Evolutionary conservation across 805 yeast genomes (phyloP).

Genomic region (Huiozyma sinensis): DNA sequence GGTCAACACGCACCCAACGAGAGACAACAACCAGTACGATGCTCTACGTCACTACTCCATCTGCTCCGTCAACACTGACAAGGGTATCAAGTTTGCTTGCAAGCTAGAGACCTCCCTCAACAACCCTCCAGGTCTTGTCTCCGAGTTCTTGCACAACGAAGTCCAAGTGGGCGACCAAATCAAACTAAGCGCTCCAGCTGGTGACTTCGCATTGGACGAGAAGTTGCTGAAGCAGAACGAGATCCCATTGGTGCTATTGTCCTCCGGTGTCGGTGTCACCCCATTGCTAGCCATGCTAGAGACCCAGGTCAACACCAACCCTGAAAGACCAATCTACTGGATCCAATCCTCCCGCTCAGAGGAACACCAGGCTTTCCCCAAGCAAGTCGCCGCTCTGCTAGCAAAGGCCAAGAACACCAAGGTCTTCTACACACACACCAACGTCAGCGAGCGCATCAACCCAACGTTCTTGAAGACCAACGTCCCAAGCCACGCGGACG

Average conservation of each 20-base stretch:
- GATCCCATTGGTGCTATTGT: slow-evolving; percentile 33
- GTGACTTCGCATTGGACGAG: slow-evolving; percentile 34
- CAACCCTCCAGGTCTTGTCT: slow-evolving; percentile 36
- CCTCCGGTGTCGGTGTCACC: slow-evolving; percentile 63
- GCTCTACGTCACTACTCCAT: slow-evolving; percentile 52
- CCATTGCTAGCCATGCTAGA: slow-evolving; percentile 48
- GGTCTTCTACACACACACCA: slow-evolving; percentile 15
- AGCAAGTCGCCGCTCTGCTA: slow-evolving; percentile 16
- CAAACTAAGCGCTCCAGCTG: slow-evolving; percentile 49
- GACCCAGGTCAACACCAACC: slow-evolving; percentile 17
- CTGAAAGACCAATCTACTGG: slow-evolving; percentile 25
- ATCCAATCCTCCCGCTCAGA: slow-evolving; percentile 22
- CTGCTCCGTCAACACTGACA: slow-evolving; percentile 29
- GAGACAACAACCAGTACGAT: slow-evolving; percentile 31
- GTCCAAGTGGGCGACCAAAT: slow-evolving; percentile 39
- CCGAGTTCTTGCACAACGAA: slow-evolving; percentile 38
- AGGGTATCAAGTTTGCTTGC: slow-evolving; percentile 50
- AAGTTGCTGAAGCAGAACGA: slow-evolving; percentile 22
- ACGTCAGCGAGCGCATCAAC: slow-evolving; percentile 17
- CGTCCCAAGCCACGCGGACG: slow-evolving; percentile 21
- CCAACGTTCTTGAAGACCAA: slow-evolving; percentile 13
- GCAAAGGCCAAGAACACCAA: slow-evolving; percentile 7
- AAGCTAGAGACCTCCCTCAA: slow-evolving; percentile 29
- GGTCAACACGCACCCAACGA: slow-evolving; percentile 26
- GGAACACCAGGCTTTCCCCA: slow-evolving; percentile 17